phyloP scores from a whole-genome alignment of 352 stramenopile genomes.

The Globisporangium paddicum region DNA sequence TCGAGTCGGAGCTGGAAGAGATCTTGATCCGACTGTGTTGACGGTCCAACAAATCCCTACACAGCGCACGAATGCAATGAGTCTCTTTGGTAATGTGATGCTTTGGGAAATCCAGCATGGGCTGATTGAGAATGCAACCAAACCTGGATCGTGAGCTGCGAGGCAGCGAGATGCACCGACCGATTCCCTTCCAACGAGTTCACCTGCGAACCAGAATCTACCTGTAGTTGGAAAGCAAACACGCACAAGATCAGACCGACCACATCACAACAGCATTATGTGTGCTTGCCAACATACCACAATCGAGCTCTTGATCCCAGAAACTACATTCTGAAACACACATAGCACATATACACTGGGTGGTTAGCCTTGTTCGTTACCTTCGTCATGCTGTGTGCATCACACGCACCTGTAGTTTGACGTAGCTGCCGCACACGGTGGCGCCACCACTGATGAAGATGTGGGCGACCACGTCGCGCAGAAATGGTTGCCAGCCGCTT shows the following conservation, averaged over 20 bases:
- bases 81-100: background rate
- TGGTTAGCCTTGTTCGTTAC: background rate
- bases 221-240: conserved; percentile 5
- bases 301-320: conserved; percentile 38
- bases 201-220: conserved; percentile 50
- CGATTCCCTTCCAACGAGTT: conserved; percentile 32
- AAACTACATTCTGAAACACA: conserved; percentile 26
- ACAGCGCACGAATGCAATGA: background rate
- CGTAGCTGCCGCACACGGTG: conserved; percentile 45
- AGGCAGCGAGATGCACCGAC: conserved; percentile 29
- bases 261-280: background rate
- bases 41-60: conserved; percentile 47
- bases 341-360: background rate
- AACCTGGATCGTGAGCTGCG: conserved; percentile 47
- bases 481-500: conserved; percentile 33
- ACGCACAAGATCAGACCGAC: background rate
- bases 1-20: conserved; percentile 35
- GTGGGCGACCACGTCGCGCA: conserved; percentile 48
- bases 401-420: conserved; percentile 44
- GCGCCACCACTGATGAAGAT: conserved; percentile 69
- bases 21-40: conserved; percentile 30
- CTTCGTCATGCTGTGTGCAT: background rate
- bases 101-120: no score
- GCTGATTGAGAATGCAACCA: no score
- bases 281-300: conserved; percentile 20